Evolutionary conservation across 371 early-diverging fungal species (phyloP), one percentile per base, ranked within the genome.

Genomic region (Smittium culicis): DNA sequence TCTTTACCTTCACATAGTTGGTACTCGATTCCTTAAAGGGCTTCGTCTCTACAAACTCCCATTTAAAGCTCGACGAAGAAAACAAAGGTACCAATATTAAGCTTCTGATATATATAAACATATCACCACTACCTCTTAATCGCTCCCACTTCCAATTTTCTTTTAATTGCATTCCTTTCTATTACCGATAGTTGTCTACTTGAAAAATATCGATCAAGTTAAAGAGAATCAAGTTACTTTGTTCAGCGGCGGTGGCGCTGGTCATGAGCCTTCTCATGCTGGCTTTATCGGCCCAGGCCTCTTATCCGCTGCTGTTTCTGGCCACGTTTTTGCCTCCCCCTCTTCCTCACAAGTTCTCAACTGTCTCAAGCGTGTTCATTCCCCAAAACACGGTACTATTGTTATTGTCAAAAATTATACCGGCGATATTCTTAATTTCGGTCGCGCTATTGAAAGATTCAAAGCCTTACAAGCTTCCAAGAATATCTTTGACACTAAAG

Each of bases 371-470:
- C 76, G 79, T 2, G 80, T 82, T 1, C 80, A 83, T 60, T 82
- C 85, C 0, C 79, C 80, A 29, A 70, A 77, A 30, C 81, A 84
- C 59, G 89, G 89, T 28, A 83, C 88, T 1, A 69, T 90, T 54
- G 82, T 90, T 2, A 81, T 91, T 27, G 84, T 90, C 73, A 89
- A 88, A 80, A 90, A 91, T 73, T 91, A 92, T 69, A 92, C 92
- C 0, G 91, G 92, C 56, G 87, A 88, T 68, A 80, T 85, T 54
- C 74, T 91, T 14, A 83, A 88, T 71, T 91, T 91, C 79, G 90
- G 88, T 28, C 74, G 85, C 14, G 91, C 92, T 11, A 84, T 87
- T 2, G 91, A 91, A 73, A 79, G 86, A 20, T 84, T 86, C 71
- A 88, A 86, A 68, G 83, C 88, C 2, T 79, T 81, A 66, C 80